Base-by-base conservation (phyloP, 768 basidiomycete genomes). In the Ramaria rubella region DNA sequence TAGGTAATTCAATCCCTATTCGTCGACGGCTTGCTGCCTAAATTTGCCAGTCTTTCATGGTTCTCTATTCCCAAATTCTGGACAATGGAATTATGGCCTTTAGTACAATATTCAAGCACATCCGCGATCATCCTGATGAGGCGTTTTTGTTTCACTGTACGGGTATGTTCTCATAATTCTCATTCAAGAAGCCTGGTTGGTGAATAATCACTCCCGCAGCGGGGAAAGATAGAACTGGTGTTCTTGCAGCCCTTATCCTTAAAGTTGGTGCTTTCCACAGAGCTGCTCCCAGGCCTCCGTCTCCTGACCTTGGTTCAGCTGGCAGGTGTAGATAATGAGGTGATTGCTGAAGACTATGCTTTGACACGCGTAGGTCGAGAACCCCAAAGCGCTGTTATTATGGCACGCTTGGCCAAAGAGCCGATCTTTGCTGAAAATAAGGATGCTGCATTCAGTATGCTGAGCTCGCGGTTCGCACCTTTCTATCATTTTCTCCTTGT, bases 31-130 rank as follows among this genome's bases (percentile, higher is more conserved):
- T 11, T 5, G 36, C n/a, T n/a, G 36, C n/a, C n/a, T 38, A 38
- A 11, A n/a, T n/a, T n/a, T n/a, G n/a, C n/a, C 57, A 91, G 88
- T 83, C 86, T 14, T 91, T 91, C 65, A 85, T 90, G 79, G 82
- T 84, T 61, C 70, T 90, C 9, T 92, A 92, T 62, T 81, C 86
- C 44, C 88, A 91, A 73, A 90, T 92, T 49, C 72, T 92, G 30
- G 87, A 90, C 58, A 78, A 86, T 59, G 90, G 79, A 11, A 85
- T 83, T 3, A 69, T 69, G n/a, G 77, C 87, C 3, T 90, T 88
- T 62, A 82, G 82, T n/a, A 66, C 74, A 1, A 83, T 92, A 50
- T 75, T 92, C 11, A 79, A 84, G 57, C 86, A 90, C 67, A 76
- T 91, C 27, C 75, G 84, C 55, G 89, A 91, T 63, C 75, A 75